Conservation (phyloP, 164 flowering plant genomes). For the Houttuynia cordata region DNA sequence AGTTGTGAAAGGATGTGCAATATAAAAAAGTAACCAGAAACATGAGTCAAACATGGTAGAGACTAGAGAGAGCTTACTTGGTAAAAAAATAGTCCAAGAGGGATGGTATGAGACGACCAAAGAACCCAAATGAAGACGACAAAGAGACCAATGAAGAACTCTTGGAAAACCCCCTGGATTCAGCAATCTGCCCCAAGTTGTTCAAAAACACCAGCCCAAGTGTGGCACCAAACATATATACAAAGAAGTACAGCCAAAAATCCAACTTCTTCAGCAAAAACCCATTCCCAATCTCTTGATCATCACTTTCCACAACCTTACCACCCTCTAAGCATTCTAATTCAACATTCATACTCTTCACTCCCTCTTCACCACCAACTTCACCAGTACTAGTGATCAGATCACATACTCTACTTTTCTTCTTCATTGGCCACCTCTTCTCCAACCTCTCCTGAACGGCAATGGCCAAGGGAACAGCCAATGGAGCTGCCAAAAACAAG, state of each 20-base stretch:
- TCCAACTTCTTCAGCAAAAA: conserved; percentile 51
- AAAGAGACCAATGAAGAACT: conserved; percentile 62
- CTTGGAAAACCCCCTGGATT: conserved; percentile 52
- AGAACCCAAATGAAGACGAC: conserved; percentile 77
- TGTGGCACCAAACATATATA: conserved; percentile 66
- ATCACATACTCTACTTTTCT: conserved; percentile 1
- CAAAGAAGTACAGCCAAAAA: conserved; percentile 91
- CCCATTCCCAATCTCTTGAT: conserved; percentile 47
- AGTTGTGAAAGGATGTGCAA: too few species aligned
- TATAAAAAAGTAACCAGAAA: background rate
- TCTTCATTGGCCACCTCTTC: conserved; percentile 7
- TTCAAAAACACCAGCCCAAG: conserved; percentile 74
- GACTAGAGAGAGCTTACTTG: conserved; percentile 30
- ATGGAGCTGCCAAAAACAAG: conserved; percentile 3
- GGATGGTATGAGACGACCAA: conserved; percentile 83
- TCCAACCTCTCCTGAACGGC: conserved; percentile 5
- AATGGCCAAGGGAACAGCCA: background rate
- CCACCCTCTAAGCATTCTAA: too few species aligned
- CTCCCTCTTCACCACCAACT: background rate
- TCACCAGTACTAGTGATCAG: background rate
- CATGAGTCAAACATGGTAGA: too few species aligned
- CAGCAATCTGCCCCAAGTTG: conserved; percentile 88
- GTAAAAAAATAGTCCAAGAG: conserved; percentile 41
- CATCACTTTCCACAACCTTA: background rate
- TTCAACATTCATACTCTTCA: background rate